Percentiles rank a stretch among this genome's conserved stretches.
phyloP scores from a whole-genome alignment of 2,329 filamentous ascomycete species.

The Mycocentrospora acerina region DNA sequence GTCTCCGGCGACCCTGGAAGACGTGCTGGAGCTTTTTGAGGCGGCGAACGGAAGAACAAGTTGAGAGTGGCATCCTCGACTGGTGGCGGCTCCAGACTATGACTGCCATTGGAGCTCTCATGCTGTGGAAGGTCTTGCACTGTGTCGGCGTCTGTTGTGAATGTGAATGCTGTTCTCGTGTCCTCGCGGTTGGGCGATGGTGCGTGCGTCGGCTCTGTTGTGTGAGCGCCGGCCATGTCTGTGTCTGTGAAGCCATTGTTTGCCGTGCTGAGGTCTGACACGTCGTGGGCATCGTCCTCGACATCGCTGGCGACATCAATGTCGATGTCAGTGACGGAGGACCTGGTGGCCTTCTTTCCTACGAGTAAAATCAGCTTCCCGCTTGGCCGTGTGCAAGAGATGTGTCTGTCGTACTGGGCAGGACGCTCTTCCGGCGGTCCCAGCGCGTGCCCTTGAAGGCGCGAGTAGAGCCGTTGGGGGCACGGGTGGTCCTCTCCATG shows the following conservation, averaged over 20 bases:
- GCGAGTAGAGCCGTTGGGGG: conserved; percentile 26
- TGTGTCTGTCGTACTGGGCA: conserved; percentile 30
- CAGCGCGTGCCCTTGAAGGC: conserved; percentile 40
- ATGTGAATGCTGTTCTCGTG: conserved; percentile 19
- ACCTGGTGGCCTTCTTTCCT: conserved; percentile 28
- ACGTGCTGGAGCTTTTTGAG: conserved; percentile 4
- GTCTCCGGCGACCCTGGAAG: conserved; percentile 6
- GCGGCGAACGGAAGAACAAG: conserved; percentile 21
- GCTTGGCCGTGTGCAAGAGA: background rate
- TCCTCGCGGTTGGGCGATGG: conserved; percentile 4
- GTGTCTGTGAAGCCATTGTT: conserved; percentile 12
- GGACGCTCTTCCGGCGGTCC: conserved; percentile 38
- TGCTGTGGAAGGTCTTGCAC: conserved; percentile 7
- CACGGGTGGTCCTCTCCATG: conserved; percentile 27
- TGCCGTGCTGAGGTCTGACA: conserved; percentile 13
- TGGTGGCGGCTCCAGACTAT: background rate
- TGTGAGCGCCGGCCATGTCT: conserved; percentile 2
- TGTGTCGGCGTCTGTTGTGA: conserved; percentile 13
- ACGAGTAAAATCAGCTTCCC: conserved; percentile 10
- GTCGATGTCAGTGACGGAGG: conserved; percentile 3
- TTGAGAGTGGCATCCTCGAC: conserved; percentile 22
- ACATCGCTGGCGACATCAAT: conserved; percentile 13
- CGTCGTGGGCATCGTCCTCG: conserved; percentile 14
- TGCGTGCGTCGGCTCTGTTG: background rate
- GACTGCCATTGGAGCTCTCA: conserved; percentile 9